Conservation (phyloP, 2,329 filamentous ascomycete genomes). For the Beauveria asiatica region DNA sequence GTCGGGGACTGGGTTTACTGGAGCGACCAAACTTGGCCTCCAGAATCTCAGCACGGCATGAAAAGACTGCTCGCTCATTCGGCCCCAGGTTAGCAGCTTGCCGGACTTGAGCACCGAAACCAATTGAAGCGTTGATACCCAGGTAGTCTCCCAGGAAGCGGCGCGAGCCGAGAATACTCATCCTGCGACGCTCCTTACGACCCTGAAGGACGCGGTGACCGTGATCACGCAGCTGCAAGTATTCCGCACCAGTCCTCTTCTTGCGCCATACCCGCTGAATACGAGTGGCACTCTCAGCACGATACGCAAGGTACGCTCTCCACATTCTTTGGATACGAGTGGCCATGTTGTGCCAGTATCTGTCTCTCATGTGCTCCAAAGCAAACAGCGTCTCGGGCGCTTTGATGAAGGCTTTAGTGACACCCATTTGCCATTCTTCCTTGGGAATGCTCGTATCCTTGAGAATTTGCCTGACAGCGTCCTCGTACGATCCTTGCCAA, state of each 20-base stretch:
- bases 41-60: slow-evolving; percentile 80
- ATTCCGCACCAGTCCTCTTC: slow-evolving; percentile 83
- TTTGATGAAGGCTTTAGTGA: slow-evolving; percentile 96
- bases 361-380: slow-evolving; percentile 92
- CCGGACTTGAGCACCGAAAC: slow-evolving; percentile 73
- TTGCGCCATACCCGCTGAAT: slow-evolving; percentile 96
- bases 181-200: slow-evolving; percentile 83
- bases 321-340: slow-evolving; percentile 95
- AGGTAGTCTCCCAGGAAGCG: slow-evolving; percentile 94
- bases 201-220: slow-evolving; percentile 75
- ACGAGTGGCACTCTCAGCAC: slow-evolving; percentile 82
- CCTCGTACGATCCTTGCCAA: slow-evolving; percentile 82
- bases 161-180: slow-evolving; percentile 83
- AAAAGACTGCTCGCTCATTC: slow-evolving; percentile 76
- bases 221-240: slow-evolving; percentile 77
- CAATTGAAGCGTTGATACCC: slow-evolving; percentile 71
- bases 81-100: slow-evolving; percentile 61
- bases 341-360: slow-evolving; percentile 99
- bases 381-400: slow-evolving; percentile 95
- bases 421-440: slow-evolving; percentile 95
- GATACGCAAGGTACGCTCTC: slow-evolving; percentile 90
- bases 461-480: slow-evolving; percentile 83
- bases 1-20: slow-evolving; percentile 83
- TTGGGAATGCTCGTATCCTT: slow-evolving; percentile 92
- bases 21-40: slow-evolving; percentile 95